A percentile compares a stretch with the other conserved stretches of the same genome.
Conservation (phyloP, 2,329 filamentous ascomycete genomes). For the Ophiostoma novo-ulmi region DNA sequence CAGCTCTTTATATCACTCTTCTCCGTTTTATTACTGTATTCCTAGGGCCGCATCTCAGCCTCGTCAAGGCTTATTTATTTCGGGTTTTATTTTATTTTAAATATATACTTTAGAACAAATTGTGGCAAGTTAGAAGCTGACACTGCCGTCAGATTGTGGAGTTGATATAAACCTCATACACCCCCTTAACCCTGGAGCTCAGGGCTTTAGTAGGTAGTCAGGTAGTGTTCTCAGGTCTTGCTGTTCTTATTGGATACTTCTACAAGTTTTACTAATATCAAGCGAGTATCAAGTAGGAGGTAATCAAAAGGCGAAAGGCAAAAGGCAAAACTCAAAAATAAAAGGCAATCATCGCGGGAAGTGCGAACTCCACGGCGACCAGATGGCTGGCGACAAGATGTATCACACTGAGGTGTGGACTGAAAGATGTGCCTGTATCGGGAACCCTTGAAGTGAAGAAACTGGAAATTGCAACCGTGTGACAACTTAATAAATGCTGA, state of each 20-base stretch:
- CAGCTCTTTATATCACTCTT: neutral
- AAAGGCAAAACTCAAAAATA: neutral
- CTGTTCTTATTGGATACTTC: neutral
- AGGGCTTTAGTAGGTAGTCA: neutral
- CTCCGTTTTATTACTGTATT: neutral
- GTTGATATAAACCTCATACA: neutral
- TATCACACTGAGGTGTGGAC: neutral
- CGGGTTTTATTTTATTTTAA: neutral
- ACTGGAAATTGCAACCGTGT: neutral
- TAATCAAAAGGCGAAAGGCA: neutral
- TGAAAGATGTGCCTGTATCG: neutral
- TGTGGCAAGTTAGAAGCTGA: neutral
- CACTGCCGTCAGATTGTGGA: neutral
- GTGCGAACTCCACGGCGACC: neutral
- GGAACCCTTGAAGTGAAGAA: neutral
- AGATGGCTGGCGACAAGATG: neutral
- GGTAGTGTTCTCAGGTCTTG: neutral
- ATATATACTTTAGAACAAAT: neutral
- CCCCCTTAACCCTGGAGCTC: neutral
- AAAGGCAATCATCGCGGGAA: neutral
- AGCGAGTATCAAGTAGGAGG: neutral
- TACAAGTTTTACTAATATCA: neutral
- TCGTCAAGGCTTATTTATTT: neutral
- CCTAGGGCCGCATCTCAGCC: neutral
- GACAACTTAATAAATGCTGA: neutral